Conservation (phyloP, 78 protist species). For the Dictyostelium purpureum region DNA sequence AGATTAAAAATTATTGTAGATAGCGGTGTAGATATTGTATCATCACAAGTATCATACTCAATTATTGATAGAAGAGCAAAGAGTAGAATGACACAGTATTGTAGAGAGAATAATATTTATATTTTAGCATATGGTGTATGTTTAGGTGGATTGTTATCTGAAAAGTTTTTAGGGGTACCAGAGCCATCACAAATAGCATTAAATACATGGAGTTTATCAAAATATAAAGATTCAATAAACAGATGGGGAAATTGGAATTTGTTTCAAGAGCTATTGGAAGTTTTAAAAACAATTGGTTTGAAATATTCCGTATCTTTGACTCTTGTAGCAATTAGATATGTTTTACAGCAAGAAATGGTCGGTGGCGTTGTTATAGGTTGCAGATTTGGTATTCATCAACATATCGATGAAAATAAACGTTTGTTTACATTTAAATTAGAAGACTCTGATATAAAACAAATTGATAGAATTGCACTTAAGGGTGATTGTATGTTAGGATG, state of each 20-base stretch:
- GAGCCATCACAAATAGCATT: conserved; percentile 63
- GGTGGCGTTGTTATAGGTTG: conserved; percentile 59
- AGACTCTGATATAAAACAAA: conserved; percentile 12
- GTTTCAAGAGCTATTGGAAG: conserved; percentile 59
- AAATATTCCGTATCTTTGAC: conserved; percentile 56
- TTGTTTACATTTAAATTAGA: conserved; percentile 32
- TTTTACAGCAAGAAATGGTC: conserved; percentile 21
- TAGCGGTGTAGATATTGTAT: background rate
- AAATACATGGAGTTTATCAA: conserved; percentile 70
- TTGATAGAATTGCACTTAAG: conserved; percentile 7
- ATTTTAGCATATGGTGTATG: conserved; percentile 71
- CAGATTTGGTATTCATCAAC: conserved; percentile 59
- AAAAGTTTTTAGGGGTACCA: conserved; percentile 77
- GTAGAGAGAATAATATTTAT: conserved; percentile 32
- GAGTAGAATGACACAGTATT: conserved; percentile 18
- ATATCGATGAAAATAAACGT: conserved; percentile 27
- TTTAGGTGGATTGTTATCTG: conserved; percentile 67
- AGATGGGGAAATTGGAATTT: conserved; percentile 76
- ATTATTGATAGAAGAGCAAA: conserved; percentile 47
- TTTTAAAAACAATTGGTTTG: conserved; percentile 22
- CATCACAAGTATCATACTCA: conserved; percentile 47
- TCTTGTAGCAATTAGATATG: conserved; percentile 30
- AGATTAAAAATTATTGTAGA: conserved; percentile 40
- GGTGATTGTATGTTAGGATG: conserved; percentile 76
- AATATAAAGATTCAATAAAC: conserved; percentile 38